Evolutionary conservation across 441 rosid genomes (phyloP), one percentile per base, ranked within the genome.

Genomic region (Populus trichocarpa): DNA sequence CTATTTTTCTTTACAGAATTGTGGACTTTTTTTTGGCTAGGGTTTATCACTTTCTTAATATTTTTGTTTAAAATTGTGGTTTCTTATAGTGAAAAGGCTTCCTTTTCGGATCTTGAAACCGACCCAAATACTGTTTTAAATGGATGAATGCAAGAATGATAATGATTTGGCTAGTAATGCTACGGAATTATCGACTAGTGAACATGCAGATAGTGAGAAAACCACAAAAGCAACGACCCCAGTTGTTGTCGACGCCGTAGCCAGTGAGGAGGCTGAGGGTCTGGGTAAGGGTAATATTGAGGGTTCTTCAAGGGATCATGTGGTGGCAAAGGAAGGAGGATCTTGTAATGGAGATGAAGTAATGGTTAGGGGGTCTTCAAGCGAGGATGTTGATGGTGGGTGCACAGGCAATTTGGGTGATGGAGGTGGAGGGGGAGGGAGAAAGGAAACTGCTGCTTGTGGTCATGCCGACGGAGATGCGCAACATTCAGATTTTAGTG

Each of bases 141-240:
- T 90, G 97, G 92, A 86, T 53, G 90, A 86, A 75, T 79, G 67
- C 36, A 42, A 72, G 71, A 88, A 84, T 32, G 75, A 83, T 79
- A 83, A 69, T 66, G 84, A 36, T 73, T 78, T 26, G 8, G 25
- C 40, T 8, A 68, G 71, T 20, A 4, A 16, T 18, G 71, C 7
- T 32, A 9, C 36, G 73, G 32, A 40, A 40, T 42, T 42, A 5
- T 70, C 73, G 6, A 22, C 59, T 66, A 61, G 67, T 78, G 78
- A 67, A 25, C 72, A 22, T 67, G 72, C 50, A 40, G 78, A 28
- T 35, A 40, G 33, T 40, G 80, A 67, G 46, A 33, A 23, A 40
- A 40, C 35, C n/a, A 35, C 26, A 9, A 23, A 1, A 63, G 66
- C 28, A 63, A 23, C 66, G 66, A 22, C 66, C 25, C 66, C 66